These are phyloP conservation scores for Plantago coronopus DNA, from an alignment of 305 asterid genomes.

Conservation along the genomic window DNA sequence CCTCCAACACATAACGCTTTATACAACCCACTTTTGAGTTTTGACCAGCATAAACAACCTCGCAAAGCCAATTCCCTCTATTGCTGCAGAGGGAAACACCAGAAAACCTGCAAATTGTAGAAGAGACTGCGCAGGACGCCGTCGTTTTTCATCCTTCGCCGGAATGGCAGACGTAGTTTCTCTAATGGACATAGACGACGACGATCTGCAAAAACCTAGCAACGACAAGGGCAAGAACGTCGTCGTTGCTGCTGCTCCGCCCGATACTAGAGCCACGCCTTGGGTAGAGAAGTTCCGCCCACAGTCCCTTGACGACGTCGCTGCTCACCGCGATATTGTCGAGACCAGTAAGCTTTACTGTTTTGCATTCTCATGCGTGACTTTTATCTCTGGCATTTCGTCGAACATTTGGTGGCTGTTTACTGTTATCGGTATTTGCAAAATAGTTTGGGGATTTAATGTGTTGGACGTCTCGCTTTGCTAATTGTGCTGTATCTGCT, in stretches of 20 bases:
- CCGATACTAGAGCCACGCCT: conserved; percentile 66
- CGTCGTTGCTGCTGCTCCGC: conserved; percentile 33
- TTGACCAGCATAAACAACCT: conserved; percentile 3
- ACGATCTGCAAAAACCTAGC: conserved; percentile 24
- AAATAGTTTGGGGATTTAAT: not conserved
- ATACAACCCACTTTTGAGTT: not conserved
- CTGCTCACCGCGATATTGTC: conserved; percentile 91
- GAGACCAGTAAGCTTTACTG: conserved; percentile 54
- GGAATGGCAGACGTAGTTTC: conserved; percentile 64
- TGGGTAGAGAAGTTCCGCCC: conserved; percentile 99
- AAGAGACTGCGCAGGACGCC: not conserved
- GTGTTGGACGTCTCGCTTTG: conserved; percentile 3
- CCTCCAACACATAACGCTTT: not conserved
- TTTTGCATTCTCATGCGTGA: not conserved
- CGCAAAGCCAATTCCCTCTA: not conserved
- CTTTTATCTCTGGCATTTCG: conserved; percentile 23
- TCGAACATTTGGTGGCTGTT: conserved; percentile 30
- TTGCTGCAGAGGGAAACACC: conserved; percentile 19
- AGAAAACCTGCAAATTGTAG: not conserved
- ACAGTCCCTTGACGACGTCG: conserved; percentile 88
- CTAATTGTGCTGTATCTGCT: not conserved
- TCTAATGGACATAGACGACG: conserved; percentile 75
- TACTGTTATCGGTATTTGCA: not conserved
- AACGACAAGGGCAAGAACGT: conserved; percentile 58
- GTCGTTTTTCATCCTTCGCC: conserved; percentile 16